These are phyloP conservation scores for Stagonosporopsis vannaccii DNA, from an alignment of 2,329 filamentous ascomycete species.

Conservation along the genomic window DNA sequence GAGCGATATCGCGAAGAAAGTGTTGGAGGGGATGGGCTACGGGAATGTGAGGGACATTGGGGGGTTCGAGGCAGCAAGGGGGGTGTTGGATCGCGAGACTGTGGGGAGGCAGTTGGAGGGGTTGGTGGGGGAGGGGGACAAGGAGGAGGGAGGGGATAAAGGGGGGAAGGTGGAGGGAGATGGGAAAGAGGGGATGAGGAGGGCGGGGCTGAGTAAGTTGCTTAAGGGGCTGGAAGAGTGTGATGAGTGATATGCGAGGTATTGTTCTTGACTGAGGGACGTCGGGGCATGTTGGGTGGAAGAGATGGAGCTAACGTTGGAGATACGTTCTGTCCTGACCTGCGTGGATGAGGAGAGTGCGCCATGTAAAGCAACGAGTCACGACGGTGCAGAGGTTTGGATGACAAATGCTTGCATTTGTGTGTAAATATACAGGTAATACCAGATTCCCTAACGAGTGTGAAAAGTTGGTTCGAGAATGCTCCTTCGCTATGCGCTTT, in stretches of 20 bases:
- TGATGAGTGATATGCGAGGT: not conserved
- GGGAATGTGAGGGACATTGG: conserved; percentile 45
- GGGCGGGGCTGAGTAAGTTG: conserved; percentile 32
- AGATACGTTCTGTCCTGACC: too few species aligned
- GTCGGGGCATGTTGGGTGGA: not conserved
- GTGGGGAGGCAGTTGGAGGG: conserved; percentile 25
- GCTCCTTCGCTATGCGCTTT: conserved; percentile 11
- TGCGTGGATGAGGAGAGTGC: too few species aligned
- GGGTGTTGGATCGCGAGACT: conserved; percentile 39
- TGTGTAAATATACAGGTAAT: conserved; percentile 25
- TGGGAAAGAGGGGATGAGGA: not conserved
- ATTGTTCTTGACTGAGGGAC: not conserved
- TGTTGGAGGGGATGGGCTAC: conserved; percentile 41
- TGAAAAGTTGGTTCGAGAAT: conserved; percentile 21
- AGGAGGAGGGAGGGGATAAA: not conserved
- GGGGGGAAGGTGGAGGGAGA: not conserved
- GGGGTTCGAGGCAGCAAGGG: conserved; percentile 43
- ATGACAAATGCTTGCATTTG: conserved; percentile 13
- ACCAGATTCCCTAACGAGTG: conserved; percentile 23
- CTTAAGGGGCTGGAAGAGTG: conserved; percentile 39
- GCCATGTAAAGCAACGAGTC: not conserved
- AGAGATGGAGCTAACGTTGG: not conserved
- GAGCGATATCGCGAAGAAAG: conserved; percentile 42
- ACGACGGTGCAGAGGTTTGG: not conserved
- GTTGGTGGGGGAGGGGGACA: not conserved